Percentiles rank a stretch among this genome's conserved stretches.
phyloP scores from a whole-genome alignment of 2,329 filamentous ascomycete genomes.

The Aspergillus ustus region DNA sequence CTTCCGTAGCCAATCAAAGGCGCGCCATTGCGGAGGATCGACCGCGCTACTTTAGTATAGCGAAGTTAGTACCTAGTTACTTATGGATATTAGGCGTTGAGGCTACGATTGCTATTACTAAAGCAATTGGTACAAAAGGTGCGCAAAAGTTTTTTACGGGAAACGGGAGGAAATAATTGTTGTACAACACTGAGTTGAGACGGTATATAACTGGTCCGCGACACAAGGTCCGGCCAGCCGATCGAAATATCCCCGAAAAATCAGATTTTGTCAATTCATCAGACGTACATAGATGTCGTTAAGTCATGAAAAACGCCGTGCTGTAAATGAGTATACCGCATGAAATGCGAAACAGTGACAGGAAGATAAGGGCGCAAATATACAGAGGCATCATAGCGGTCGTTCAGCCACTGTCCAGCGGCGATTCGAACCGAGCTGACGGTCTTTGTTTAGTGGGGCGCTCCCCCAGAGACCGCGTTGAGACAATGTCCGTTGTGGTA shows the following conservation, averaged over 20 bases:
- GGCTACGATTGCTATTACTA: background rate
- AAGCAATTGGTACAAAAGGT: too few relatives aligned
- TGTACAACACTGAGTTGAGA: conserved; percentile 6
- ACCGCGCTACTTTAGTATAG: conserved; percentile 9
- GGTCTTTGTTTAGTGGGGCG: conserved; percentile 33
- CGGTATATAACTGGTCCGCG: background rate
- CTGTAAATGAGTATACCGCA: background rate
- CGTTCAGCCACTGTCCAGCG: conserved; percentile 47
- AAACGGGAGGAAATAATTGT: background rate
- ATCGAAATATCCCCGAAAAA: conserved; percentile 1
- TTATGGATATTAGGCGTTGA: background rate
- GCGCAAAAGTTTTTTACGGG: background rate
- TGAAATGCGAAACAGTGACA: conserved; percentile 1
- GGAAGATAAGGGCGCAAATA: background rate
- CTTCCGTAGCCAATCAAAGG: conserved; percentile 5
- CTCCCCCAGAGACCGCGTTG: conserved; percentile 47
- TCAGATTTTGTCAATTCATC: conserved; percentile 1
- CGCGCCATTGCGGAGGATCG: conserved; percentile 6
- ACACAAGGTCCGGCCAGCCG: background rate
- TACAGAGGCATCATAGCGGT: conserved; percentile 21
- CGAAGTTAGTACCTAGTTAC: background rate
- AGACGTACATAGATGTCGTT: conserved; percentile 4
- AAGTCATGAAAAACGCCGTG: background rate
- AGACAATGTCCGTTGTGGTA: conserved; percentile 35
- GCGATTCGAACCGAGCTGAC: conserved; percentile 34